Conservation (phyloP, 495 filamentous ascomycete genomes). For the Apiosordaria backusii region DNA sequence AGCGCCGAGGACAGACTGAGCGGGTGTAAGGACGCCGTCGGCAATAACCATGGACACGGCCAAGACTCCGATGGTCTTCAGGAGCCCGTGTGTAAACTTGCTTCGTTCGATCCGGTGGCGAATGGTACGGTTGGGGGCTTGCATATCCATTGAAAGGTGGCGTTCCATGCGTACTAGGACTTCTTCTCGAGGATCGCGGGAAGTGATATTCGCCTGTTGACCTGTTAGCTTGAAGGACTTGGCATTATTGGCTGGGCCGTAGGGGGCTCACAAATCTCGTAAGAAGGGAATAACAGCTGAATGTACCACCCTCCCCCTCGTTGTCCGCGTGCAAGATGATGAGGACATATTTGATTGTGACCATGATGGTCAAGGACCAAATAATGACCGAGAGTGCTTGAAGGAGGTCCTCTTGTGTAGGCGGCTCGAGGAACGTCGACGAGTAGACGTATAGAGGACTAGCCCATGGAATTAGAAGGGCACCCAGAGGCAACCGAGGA, state of each 20-base stretch:
- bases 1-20: conserved; percentile 65
- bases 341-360: conserved; percentile 68
- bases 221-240: not conserved
- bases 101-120: conserved; percentile 58
- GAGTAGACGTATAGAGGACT: conserved; percentile 67
- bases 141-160: conserved; percentile 51
- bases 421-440: conserved; percentile 60
- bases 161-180: conserved; percentile 55
- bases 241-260: not conserved
- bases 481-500: not conserved
- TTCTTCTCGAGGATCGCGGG: conserved; percentile 49
- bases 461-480: not conserved
- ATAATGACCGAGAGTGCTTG: conserved; percentile 70
- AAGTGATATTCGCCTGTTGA: conserved; percentile 37
- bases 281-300: conserved; percentile 27
- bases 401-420: conserved; percentile 60
- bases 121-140: conserved; percentile 46
- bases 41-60: conserved; percentile 66
- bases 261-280: conserved; percentile 36
- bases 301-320: conserved; percentile 72
- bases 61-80: conserved; percentile 65
- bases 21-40: conserved; percentile 67
- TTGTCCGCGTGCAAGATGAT: conserved; percentile 72
- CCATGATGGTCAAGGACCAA: conserved; percentile 70
- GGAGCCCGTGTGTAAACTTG: conserved; percentile 42